phyloP scores from a whole-genome alignment of 768 basidiomycete species.

The Phaffia tasmanica region DNA sequence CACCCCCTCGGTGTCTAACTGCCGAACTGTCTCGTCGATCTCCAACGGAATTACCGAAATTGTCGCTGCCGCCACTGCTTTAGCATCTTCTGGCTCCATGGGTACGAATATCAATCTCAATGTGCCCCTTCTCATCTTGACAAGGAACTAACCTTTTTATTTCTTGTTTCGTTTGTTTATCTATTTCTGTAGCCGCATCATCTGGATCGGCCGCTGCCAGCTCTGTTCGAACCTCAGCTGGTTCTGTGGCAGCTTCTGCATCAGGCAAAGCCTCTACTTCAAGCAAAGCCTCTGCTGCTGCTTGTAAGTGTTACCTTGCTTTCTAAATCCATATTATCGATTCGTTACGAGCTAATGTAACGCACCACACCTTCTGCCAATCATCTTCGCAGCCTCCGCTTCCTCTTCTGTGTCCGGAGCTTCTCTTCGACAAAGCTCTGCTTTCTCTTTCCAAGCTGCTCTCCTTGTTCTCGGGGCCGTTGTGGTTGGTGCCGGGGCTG shows the following conservation, averaged over 20 bases:
- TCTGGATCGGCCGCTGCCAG: constrained; percentile 2
- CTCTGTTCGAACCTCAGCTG: neutral
- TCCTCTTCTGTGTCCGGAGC: neutral
- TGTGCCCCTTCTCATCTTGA: too few relatives aligned
- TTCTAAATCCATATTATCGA: neutral
- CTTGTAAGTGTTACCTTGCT: neutral
- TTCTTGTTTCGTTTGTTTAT: too few relatives aligned
- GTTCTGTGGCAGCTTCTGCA: constrained; percentile 4
- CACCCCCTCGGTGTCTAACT: constrained; percentile 29
- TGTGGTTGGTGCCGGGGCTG: constrained; percentile 14
- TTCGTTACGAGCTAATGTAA: neutral
- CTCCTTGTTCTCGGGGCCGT: constrained; percentile 4
- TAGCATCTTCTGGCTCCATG: neutral
- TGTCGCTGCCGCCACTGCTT: constrained; percentile 9
- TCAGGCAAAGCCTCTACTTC: neutral
- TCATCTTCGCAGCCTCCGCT: neutral
- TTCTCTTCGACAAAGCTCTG: neutral
- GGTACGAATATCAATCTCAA: too few relatives aligned
- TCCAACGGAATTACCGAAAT: constrained; percentile 29
- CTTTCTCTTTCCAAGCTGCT: constrained; percentile 4
- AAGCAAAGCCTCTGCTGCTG: neutral
- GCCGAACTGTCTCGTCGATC: constrained; percentile 36
- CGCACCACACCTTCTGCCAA: neutral
- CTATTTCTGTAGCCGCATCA: neutral
- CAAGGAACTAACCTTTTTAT: too few relatives aligned